These are phyloP conservation scores for Stemphylium lycopersici DNA, from an alignment of 2,329 filamentous ascomycete species.

Conservation along the genomic window DNA sequence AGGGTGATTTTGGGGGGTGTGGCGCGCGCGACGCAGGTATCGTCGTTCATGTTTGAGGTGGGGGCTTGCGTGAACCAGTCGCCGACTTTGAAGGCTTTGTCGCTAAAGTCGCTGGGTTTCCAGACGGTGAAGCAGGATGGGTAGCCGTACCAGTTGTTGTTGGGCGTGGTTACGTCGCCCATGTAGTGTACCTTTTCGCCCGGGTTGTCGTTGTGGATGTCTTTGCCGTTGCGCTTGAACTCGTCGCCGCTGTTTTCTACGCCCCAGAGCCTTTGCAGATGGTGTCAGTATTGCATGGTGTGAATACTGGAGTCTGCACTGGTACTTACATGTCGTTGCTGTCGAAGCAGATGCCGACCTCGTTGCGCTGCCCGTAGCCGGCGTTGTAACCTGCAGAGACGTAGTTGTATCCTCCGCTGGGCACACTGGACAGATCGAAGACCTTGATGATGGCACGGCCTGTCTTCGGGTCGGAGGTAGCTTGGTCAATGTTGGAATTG, in stretches of 20 bases:
- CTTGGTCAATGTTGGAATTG: constrained; percentile 64
- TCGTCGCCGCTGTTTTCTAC: constrained; percentile 77
- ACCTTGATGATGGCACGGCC: constrained; percentile 70
- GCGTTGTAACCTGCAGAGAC: constrained; percentile 57
- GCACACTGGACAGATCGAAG: constrained; percentile 56
- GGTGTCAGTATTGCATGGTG: not conserved
- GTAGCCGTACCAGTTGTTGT: constrained; percentile 70
- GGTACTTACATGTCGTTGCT: constrained; percentile 57
- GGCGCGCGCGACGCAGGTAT: constrained; percentile 49
- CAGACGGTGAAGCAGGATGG: constrained; percentile 72
- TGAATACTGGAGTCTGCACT: constrained; percentile 20
- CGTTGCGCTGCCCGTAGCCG: constrained; percentile 74
- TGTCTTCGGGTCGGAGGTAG: constrained; percentile 56
- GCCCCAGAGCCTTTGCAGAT: constrained; percentile 39
- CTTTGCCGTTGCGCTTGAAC: constrained; percentile 62
- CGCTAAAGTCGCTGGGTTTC: constrained; percentile 59
- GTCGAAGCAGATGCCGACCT: constrained; percentile 63
- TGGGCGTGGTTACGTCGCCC: constrained; percentile 55
- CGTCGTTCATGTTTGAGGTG: constrained; percentile 54
- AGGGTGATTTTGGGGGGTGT: constrained; percentile 59
- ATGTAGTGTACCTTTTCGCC: constrained; percentile 76
- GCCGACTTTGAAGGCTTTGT: constrained; percentile 56
- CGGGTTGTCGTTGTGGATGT: constrained; percentile 71
- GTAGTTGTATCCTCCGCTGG: constrained; percentile 53
- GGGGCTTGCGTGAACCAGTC: constrained; percentile 44